Evolutionary conservation across 441 rosid genomes (phyloP).

Genomic region (Aquilaria agallochum): DNA sequence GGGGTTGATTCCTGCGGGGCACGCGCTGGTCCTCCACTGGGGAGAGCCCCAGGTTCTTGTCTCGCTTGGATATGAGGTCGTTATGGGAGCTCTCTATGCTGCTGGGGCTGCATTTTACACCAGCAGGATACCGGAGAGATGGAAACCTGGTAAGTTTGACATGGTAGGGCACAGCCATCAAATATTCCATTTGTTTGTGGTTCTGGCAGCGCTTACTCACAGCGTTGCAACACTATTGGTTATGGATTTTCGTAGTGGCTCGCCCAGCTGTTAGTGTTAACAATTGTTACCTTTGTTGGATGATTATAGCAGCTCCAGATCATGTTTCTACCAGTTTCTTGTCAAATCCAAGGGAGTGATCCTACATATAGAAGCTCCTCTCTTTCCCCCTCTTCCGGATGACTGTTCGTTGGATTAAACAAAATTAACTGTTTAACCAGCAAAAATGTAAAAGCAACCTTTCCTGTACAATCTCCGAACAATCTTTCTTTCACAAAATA

Average conservation of each 20-base stretch:
- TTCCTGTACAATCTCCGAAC: too few relatives aligned
- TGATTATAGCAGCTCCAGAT: too few relatives aligned
- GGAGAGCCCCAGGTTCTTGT: conserved; percentile 50
- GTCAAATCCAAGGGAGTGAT: too few relatives aligned
- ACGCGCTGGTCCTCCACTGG: conserved; percentile 60
- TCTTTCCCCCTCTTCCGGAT: too few relatives aligned
- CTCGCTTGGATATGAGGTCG: conserved; percentile 58
- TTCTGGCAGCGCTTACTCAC: conserved; percentile 77
- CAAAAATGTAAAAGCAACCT: too few relatives aligned
- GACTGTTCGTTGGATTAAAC: too few relatives aligned
- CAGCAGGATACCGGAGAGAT: conserved; percentile 72
- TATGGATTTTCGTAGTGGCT: conserved; percentile 53
- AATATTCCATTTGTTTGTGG: conserved; percentile 87
- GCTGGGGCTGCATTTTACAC: conserved; percentile 63
- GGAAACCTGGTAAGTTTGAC: conserved; percentile 93
- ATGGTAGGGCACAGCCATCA: conserved; percentile 90
- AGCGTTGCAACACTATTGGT: conserved; percentile 58
- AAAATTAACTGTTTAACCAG: too few relatives aligned
- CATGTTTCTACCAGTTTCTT: too few relatives aligned
- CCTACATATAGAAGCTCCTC: too few relatives aligned
- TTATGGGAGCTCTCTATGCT: conserved; percentile 53
- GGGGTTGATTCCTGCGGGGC: conserved; percentile 72
- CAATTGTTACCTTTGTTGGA: too few relatives aligned
- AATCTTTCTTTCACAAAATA: too few relatives aligned
- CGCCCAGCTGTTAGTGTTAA: conserved; percentile 36